phyloP scores from a whole-genome alignment of 1,284 basidiomycete species.

The Mycosarcoma maydis region DNA sequence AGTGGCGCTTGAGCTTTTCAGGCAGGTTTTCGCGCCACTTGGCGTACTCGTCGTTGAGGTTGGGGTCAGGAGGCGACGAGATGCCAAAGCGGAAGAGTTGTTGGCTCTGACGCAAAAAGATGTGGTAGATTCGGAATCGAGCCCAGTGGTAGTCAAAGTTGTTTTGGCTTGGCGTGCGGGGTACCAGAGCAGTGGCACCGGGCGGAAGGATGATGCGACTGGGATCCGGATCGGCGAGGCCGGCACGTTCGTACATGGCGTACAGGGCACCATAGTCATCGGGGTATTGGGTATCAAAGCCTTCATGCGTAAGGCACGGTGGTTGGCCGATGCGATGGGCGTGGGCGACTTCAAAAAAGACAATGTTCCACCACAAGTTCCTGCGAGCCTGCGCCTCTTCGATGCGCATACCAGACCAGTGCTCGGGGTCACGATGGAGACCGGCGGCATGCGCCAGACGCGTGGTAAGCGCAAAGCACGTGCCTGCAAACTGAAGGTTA shows the following conservation, averaged over 20 bases:
- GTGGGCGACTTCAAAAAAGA: constrained; percentile 46
- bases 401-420: constrained; percentile 55
- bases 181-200: constrained; percentile 42
- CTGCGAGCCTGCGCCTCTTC: constrained; percentile 56
- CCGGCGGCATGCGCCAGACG: constrained; percentile 58
- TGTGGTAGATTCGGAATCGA: constrained; percentile 48
- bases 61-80: constrained; percentile 42
- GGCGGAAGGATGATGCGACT: constrained; percentile 46
- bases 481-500: constrained; percentile 55
- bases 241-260: constrained; percentile 47
- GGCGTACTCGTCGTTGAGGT: constrained; percentile 42
- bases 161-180: constrained; percentile 28
- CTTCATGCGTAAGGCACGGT: constrained; percentile 41
- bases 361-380: constrained; percentile 56
- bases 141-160: constrained; percentile 55
- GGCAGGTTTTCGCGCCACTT: constrained; percentile 51
- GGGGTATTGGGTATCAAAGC: constrained; percentile 57
- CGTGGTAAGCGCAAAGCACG: constrained; percentile 53
- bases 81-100: constrained; percentile 53
- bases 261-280: constrained; percentile 48
- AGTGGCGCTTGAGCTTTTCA: constrained; percentile 37
- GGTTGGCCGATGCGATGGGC: constrained; percentile 53
- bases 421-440: constrained; percentile 53
- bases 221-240: constrained; percentile 35
- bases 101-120: constrained; percentile 49